Conservation (phyloP, 2,329 filamentous ascomycete species). For the Sclerotinia glacialis region DNA sequence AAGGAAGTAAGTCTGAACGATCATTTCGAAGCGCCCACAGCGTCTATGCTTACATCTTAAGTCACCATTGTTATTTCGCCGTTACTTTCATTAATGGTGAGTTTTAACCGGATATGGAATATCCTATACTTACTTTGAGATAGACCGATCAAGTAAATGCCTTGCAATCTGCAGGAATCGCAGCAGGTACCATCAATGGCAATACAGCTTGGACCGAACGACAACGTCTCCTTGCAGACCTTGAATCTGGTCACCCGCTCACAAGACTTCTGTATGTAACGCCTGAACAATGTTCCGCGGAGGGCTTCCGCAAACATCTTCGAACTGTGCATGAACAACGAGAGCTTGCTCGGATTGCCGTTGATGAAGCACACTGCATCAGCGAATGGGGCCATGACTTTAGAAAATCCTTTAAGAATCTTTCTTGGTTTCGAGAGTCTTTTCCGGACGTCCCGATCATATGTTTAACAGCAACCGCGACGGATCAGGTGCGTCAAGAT, state of each 20-base stretch:
- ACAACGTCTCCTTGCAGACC: constrained; percentile 70
- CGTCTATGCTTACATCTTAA: constrained; percentile 40
- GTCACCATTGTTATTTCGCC: constrained; percentile 91
- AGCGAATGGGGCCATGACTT: constrained; percentile 99
- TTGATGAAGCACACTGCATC: constrained; percentile 96
- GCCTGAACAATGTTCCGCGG: constrained; percentile 78
- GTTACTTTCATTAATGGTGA: constrained; percentile 81
- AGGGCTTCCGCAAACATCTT: constrained; percentile 73
- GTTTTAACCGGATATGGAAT: not conserved
- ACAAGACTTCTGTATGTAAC: constrained; percentile 89
- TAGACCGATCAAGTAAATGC: constrained; percentile 90
- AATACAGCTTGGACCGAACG: constrained; percentile 67
- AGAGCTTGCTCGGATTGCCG: constrained; percentile 81
- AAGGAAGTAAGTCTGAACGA: constrained; percentile 63
- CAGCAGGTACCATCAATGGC: constrained; percentile 83
- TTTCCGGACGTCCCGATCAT: constrained; percentile 88
- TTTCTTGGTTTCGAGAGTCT: constrained; percentile 79
- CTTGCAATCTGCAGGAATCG: constrained; percentile 68
- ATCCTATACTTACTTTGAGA: constrained; percentile 17
- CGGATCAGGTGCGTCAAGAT: constrained; percentile 74
- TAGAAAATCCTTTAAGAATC: constrained; percentile 82
- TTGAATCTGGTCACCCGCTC: constrained; percentile 81
- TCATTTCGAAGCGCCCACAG: not conserved
- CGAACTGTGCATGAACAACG: constrained; percentile 72
- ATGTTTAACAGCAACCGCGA: constrained; percentile 89